Conservation (phyloP, 2,329 filamentous ascomycete genomes). For the Tolypocladium sp. region DNA sequence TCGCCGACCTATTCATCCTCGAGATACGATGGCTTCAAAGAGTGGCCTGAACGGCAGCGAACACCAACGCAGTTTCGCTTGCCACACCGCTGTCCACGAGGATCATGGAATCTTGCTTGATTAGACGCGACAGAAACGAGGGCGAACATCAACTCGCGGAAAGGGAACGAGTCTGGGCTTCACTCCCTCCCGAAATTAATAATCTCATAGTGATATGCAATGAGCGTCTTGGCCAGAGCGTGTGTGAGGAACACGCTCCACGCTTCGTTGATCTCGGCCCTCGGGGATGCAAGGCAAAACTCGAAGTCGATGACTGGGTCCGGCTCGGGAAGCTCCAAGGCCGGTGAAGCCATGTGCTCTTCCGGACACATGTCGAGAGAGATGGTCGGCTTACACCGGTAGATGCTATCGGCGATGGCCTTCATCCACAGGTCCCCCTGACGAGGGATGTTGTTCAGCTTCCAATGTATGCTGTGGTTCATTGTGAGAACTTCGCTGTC, state of each 20-base stretch:
- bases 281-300: neutral
- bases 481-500: conserved; percentile 11
- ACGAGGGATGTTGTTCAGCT: conserved; percentile 9
- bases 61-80: no score
- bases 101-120: conserved; percentile 1
- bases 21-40: neutral
- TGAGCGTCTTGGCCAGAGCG: conserved; percentile 1
- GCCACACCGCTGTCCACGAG: neutral
- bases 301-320: neutral
- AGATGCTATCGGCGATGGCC: conserved; percentile 4
- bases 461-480: conserved; percentile 9
- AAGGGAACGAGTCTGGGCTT: conserved; percentile 9
- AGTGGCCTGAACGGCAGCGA: neutral
- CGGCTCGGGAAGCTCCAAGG: conserved; percentile 4
- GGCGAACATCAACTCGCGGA: conserved; percentile 10
- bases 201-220: conserved; percentile 3
- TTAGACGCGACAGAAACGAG: conserved; percentile 7
- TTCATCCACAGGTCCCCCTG: conserved; percentile 4
- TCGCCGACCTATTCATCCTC: neutral
- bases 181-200: conserved; percentile 7
- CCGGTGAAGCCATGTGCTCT: conserved; percentile 7
- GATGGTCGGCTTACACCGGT: conserved; percentile 5
- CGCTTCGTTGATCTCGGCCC: neutral
- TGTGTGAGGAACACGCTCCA: conserved; percentile 3
- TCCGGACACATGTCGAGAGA: conserved; percentile 4